Conservation (phyloP, 2,329 filamentous ascomycete genomes). For the Polytolypa hystricis region DNA sequence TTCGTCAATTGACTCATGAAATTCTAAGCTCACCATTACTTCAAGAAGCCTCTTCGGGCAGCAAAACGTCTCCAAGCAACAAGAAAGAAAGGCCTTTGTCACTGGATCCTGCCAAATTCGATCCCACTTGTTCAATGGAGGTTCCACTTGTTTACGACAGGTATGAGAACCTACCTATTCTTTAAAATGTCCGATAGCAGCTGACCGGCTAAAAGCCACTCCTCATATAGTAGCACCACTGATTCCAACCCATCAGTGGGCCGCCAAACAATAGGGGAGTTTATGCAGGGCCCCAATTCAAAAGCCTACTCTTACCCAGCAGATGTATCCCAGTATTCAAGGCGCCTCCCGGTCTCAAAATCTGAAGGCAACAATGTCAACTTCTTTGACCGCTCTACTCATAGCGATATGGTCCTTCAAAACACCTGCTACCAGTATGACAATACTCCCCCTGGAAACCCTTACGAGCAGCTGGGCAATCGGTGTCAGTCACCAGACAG, state of each 20-base stretch:
- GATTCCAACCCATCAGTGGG: conserved; percentile 19
- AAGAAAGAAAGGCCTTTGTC: conserved; percentile 3
- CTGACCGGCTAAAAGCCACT: conserved; percentile 13
- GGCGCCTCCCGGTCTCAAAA: conserved; percentile 13
- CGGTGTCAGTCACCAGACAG: conserved; percentile 5
- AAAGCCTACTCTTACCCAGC: conserved; percentile 14
- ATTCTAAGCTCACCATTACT: conserved; percentile 11
- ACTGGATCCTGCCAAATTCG: conserved; percentile 12
- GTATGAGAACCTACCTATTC: conserved; percentile 12
- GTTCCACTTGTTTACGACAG: conserved; percentile 21
- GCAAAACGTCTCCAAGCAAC: conserved; percentile 6
- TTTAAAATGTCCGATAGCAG: too few relatives aligned
- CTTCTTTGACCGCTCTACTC: conserved; percentile 7
- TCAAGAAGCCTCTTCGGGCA: too few relatives aligned
- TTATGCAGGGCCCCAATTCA: conserved; percentile 8
- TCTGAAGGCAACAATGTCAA: conserved; percentile 14
- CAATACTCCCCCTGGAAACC: not conserved
- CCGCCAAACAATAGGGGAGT: conserved; percentile 16
- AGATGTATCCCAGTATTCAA: conserved; percentile 9
- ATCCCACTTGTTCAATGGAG: conserved; percentile 15
- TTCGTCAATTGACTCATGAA: conserved; percentile 12
- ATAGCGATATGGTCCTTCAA: conserved; percentile 3
- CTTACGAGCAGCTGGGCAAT: conserved; percentile 5
- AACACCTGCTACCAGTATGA: conserved; percentile 6
- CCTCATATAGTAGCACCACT: conserved; percentile 17